Evolutionary conservation across 2,329 filamentous ascomycete genomes (phyloP), one percentile per base, ranked within the genome.

Genomic region (Aspergillus chevalieri): DNA sequence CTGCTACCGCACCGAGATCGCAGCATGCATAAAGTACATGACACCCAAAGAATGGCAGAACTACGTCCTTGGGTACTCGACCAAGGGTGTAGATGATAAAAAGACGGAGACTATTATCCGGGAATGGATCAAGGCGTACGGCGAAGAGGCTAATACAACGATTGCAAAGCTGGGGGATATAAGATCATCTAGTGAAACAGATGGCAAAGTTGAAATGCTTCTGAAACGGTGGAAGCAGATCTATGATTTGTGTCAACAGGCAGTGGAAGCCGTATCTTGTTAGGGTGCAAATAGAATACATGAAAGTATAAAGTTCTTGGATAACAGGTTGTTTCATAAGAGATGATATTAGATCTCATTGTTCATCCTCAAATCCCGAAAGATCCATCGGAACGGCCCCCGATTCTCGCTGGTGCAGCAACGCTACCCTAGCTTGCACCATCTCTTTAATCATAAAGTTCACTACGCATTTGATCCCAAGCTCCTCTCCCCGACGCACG

Each of bases 391-490:
- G 70, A 36, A 73, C 62, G 4, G 65, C 62, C 8, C 54, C 57
- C 17, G 54, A 53, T 47, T 67, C 61, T 48, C 55, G 55, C 46
- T 63, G 57, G 36, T 59, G 57, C 19, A 74, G 63, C 60, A 82
- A 69, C 36, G 67, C 64, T 42, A 78, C 71, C 73, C 87, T 92
- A 21, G 83, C 87, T 62, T 86, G 83, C 44, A 96, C 83, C 71
- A 90, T 70, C 47, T 84, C 75, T 66, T 86, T 74, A 39, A 94
- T 74, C 75, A 87, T 79, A 59, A 84, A 83, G 64, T 95, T 93
- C 53, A 85, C 75, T 9, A 82, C 80, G 60, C 84, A 84, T 46
- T 80, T 74, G n/a, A 95, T 74, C 1, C 88, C 87, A 52, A 91
- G 61, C 64, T 87, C 80, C 58, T 81, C 78, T 0, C 87, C 93